Evolutionary conservation across 805 yeast species (phyloP).

Genomic region (Starmera quercuum): DNA sequence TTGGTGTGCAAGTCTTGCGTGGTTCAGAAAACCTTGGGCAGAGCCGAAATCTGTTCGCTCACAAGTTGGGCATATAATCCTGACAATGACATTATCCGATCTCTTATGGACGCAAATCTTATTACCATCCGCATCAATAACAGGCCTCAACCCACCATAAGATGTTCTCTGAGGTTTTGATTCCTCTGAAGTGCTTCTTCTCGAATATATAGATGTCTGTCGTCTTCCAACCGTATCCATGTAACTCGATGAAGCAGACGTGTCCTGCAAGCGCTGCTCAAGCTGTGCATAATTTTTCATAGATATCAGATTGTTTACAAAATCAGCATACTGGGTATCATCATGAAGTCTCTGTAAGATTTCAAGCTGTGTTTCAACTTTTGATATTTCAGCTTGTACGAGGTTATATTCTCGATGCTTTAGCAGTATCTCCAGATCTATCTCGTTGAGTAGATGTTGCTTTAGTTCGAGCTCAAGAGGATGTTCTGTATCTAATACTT

Average conservation of each 20-base stretch:
- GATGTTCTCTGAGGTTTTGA: slow-evolving; percentile 27
- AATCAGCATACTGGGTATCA: slow-evolving; percentile 25
- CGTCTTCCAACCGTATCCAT: slow-evolving; percentile 18
- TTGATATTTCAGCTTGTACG: slow-evolving; percentile 45
- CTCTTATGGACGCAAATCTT: slow-evolving; percentile 51
- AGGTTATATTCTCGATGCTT: slow-evolving; percentile 48
- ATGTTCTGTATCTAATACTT: background rate
- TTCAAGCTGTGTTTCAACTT: slow-evolving; percentile 51
- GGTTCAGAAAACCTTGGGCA: slow-evolving; percentile 77
- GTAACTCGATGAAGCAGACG: background rate
- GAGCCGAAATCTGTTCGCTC: slow-evolving; percentile 62
- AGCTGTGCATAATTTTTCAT: slow-evolving; percentile 37
- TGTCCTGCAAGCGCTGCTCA: slow-evolving; percentile 16
- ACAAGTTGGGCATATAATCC: slow-evolving; percentile 63
- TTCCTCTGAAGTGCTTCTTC: slow-evolving; percentile 6
- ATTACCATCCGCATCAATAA: slow-evolving; percentile 29
- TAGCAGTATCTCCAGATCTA: slow-evolving; percentile 52
- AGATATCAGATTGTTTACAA: slow-evolving; percentile 31
- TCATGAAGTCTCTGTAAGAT: slow-evolving; percentile 36
- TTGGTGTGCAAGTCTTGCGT: slow-evolving; percentile 67
- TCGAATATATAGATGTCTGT: slow-evolving; percentile 22
- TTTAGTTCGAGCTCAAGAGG: slow-evolving; percentile 21
- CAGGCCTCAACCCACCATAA: slow-evolving; percentile 40
- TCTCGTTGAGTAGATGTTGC: slow-evolving; percentile 32
- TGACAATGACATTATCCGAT: slow-evolving; percentile 64